Evolutionary conservation across 2,329 filamentous ascomycete genomes (phyloP).

Genomic region (Fusarium duplospermum): DNA sequence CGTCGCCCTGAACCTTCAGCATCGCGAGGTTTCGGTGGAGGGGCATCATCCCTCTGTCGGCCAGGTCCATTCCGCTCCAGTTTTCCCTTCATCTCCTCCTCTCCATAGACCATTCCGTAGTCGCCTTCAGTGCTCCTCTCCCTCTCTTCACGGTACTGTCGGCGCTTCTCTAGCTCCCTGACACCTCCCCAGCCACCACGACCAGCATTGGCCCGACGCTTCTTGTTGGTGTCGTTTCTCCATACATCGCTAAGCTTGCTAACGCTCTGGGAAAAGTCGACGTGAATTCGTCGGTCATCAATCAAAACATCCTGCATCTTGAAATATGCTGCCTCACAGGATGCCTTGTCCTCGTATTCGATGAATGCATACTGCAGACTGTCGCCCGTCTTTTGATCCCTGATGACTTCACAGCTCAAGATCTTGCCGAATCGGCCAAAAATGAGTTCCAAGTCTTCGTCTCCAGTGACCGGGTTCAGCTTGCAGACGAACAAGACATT

Average conservation of each 20-base stretch:
- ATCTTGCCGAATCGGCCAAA: slow-evolving; percentile 98
- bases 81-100: slow-evolving; percentile 71
- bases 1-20: slow-evolving; percentile 7
- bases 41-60: slow-evolving; percentile 31
- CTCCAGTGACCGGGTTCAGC: slow-evolving; percentile 94
- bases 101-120: slow-evolving; percentile 87
- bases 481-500: slow-evolving; percentile 99
- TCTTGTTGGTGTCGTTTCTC: slow-evolving; percentile 86
- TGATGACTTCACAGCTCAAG: slow-evolving; percentile 93
- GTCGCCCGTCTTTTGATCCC: slow-evolving; percentile 93
- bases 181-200: slow-evolving; percentile 92
- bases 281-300: slow-evolving; percentile 96
- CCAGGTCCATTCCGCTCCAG: slow-evolving; percentile 55
- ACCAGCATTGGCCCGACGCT: slow-evolving; percentile 69
- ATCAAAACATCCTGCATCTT: slow-evolving; percentile 99
- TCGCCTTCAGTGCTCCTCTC: slow-evolving; percentile 57
- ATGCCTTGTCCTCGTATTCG: slow-evolving; percentile 91
- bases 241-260: slow-evolving; percentile 88
- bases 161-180: slow-evolving; percentile 85
- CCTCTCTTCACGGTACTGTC: slow-evolving; percentile 84
- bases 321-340: slow-evolving; percentile 95
- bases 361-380: slow-evolving; percentile 98
- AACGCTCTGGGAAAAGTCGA: slow-evolving; percentile 97
- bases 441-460: slow-evolving; percentile 93
- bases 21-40: slow-evolving; percentile 14